Conservation (phyloP, 257 asterid species). For the Penstemon newberryi region DNA sequence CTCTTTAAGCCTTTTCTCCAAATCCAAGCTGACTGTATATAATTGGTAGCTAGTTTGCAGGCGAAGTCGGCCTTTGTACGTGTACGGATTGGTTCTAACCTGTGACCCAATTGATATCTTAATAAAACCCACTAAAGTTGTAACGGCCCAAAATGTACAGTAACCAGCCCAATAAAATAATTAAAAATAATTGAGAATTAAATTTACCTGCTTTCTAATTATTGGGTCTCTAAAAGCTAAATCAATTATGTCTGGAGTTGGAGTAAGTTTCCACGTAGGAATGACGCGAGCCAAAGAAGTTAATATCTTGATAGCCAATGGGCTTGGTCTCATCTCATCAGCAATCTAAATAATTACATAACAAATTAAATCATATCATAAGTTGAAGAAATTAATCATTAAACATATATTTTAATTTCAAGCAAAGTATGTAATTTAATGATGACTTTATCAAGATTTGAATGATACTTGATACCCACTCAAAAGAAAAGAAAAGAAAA, state of each 20-base stretch:
- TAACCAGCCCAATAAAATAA: neutral
- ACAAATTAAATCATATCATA: neutral
- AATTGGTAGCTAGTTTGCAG: conserved; percentile 74
- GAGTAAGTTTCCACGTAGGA: conserved; percentile 89
- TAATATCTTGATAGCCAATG: conserved; percentile 52
- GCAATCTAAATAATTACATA: conserved; percentile 54
- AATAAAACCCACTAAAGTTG: neutral
- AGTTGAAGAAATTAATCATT: neutral
- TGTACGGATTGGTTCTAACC: conserved; percentile 76
- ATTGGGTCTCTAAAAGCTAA: conserved; percentile 75
- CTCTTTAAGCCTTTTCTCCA: conserved; percentile 74
- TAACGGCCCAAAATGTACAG: neutral
- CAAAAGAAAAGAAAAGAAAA: no score
- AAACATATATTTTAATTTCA: no score
- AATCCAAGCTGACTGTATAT: conserved; percentile 56
- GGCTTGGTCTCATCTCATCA: conserved; percentile 66
- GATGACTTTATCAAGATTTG: no score
- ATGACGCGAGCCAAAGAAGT: conserved; percentile 48
- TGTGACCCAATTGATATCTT: conserved; percentile 21
- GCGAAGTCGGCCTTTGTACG: conserved; percentile 93
- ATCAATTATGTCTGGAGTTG: conserved; percentile 78
- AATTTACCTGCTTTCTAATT: conserved; percentile 69
- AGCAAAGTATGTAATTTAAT: no score
- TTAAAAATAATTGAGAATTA: neutral
- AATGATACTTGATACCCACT: no score